Base-by-base conservation (phyloP, 331 rosid genomes). In the Cucumis variabilis region DNA sequence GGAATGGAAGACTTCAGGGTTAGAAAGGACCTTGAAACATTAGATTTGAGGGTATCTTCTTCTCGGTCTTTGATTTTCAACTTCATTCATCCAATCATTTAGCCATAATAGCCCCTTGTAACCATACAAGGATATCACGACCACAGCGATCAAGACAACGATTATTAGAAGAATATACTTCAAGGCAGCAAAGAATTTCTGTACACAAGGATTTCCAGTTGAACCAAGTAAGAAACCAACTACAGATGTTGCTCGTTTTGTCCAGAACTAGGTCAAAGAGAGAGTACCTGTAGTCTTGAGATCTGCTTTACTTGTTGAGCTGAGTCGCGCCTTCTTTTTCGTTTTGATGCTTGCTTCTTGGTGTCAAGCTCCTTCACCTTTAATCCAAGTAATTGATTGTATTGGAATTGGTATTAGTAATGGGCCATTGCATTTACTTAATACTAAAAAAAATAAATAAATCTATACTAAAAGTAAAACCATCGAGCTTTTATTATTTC, bases 31-130 rank as follows among this genome's bases (percentile, higher is more conserved):
- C 66, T 69, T 48, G 63, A 69, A 53, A 69, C 70, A 21, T 88
- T 78, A 89, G 89, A 89, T 84, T 85, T 94, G 88, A 13, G 92
- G 88, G 86, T 79, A 66, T 90, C 91, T 80, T 86, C 91, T 83
- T 78, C 87, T 90, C 20, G 87, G 93, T 88, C 96, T 94, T 80
- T 78, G 93, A 83, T 87, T 93, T 17, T 97, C 99, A 46, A 91
- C 93, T 91, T 95, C 96, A 73, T 97, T 93, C 99, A 97, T 97
- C 99, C 98, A 91, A 88, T 95, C 98, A 88, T 81, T 69, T 85
- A 97, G 98, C 98, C 90, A 53, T 79, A 94, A 79, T 17, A 97
- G 92, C 83, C 96, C 96, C 87, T 90, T 92, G 92, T 93, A 93
- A 20, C 96, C 98, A 86, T 86, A 93, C 87, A 87, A 87, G 62